Evolutionary conservation across 108 stramenopile species (phyloP).

Genomic region (Cyclotella sp.): DNA sequence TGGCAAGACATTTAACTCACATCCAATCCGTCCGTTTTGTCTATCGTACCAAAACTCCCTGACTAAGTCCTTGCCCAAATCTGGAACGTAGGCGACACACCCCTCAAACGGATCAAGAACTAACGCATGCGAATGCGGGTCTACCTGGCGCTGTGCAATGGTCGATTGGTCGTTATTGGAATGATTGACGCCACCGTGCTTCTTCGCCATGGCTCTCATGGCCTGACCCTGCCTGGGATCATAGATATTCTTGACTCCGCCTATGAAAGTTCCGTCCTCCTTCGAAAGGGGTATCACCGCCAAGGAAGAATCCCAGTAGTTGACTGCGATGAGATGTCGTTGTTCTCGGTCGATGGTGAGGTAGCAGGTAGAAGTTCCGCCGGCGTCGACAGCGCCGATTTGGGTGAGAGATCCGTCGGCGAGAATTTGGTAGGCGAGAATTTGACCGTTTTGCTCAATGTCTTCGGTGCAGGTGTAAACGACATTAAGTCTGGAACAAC

Average conservation of each 20-base stretch:
- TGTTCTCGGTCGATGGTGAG: conserved; percentile 87
- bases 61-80: conserved; percentile 90
- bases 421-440: conserved; percentile 80
- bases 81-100: conserved; percentile 84
- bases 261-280: conserved; percentile 72
- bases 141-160: conserved; percentile 86
- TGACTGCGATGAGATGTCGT: conserved; percentile 86
- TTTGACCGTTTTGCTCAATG: conserved; percentile 87
- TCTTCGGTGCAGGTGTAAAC: conserved; percentile 96
- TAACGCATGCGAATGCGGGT: conserved; percentile 96
- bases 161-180: conserved; percentile 85
- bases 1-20: conserved; percentile 76
- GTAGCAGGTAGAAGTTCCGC: conserved; percentile 94
- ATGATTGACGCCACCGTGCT: conserved; percentile 85
- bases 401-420: conserved; percentile 69
- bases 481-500: conserved; percentile 68
- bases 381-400: conserved; percentile 76
- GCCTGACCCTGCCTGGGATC: conserved; percentile 60
- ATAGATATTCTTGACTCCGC: conserved; percentile 51
- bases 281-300: conserved; percentile 80
- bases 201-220: conserved; percentile 71
- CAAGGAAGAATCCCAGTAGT: conserved; percentile 95
- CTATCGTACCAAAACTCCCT: conserved; percentile 83
- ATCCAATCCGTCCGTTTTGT: conserved; percentile 59
- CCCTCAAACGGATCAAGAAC: conserved; percentile 94